Evolutionary conservation across 2,329 filamentous ascomycete species (phyloP), one percentile per base, ranked within the genome.

Genomic region (Sclerotinia trifoliorum): DNA sequence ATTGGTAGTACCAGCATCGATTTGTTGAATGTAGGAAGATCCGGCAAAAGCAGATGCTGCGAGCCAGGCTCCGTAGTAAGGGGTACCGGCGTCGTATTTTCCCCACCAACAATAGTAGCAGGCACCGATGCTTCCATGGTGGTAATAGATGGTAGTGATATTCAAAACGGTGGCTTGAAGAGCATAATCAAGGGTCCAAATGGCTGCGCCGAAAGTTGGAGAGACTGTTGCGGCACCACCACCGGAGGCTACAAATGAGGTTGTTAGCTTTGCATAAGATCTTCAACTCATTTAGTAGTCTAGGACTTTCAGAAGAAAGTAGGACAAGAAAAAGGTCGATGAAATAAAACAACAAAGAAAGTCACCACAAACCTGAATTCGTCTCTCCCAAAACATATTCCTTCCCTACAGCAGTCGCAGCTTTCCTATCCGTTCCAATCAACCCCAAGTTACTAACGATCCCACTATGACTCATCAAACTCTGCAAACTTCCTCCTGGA

Each of bases 311-410:
- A n/a, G 11, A 10, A 26, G 1, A 17, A 15, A 2, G n/a, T 5
- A n/a, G 7, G 55, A 26, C 3, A 19, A 58, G 11, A 19, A n/a
- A 3, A n/a, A 26, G n/a, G 19, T 6, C 5, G 17, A 26, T 24
- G 10, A 32, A 11, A 19, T 7, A 61, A 5, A 19, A 32, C 2
- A 42, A 4, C 13, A n/a, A 26, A 54, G n/a, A n/a, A 61, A 46
- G 57, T 83, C 71, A 15, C 11, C n/a, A 81, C 74, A 78, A 6
- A 83, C 77, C 10, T 66, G 79, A 75, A 44, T 77, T 77, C 10
- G 75, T 76, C 54, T 76, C 75, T 3, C 75, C 74, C 5, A 77
- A 65, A 1, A 77, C 75, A 56, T 76, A 76, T 19, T 75, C 73
- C 54, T 74, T 75, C 1, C 74, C 73, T 26, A 68, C 61, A 1